phyloP scores from a whole-genome alignment of 345 rosid genomes.

The Gossypium australe region DNA sequence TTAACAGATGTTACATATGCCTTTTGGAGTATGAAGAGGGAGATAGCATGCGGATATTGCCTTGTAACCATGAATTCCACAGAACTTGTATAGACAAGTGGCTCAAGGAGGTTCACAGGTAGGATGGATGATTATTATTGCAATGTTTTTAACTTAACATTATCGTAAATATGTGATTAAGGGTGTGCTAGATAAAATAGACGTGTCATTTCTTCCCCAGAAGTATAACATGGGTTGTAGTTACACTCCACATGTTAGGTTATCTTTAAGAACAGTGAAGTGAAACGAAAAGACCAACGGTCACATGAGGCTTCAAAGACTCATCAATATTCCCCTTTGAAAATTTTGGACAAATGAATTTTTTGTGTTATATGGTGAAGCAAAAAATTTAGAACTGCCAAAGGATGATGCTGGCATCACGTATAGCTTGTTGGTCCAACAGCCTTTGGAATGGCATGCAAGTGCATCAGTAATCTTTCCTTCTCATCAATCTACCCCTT shows the following conservation, averaged over 20 bases:
- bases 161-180: not conserved
- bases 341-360: not conserved
- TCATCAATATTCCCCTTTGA: not conserved
- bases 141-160: not conserved
- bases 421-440: not conserved
- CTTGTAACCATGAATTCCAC: conserved; percentile 91
- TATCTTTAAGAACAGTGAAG: not conserved
- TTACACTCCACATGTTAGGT: not conserved
- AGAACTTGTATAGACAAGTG: conserved; percentile 83
- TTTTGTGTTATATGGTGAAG: not conserved
- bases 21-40: conserved; percentile 96
- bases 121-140: not conserved
- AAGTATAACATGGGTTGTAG: not conserved
- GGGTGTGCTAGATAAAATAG: not conserved
- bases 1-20: conserved; percentile 88
- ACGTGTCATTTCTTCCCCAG: not conserved
- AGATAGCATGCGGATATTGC: conserved; percentile 73
- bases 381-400: not conserved
- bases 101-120: conserved; percentile 99
- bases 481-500: not conserved
- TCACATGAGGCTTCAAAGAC: not conserved
- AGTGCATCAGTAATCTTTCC: not conserved
- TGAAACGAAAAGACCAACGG: not conserved
- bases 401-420: not conserved
- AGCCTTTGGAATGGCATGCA: not conserved